phyloP scores from a whole-genome alignment of 306 rosid genomes.

The Rubus idaeus region DNA sequence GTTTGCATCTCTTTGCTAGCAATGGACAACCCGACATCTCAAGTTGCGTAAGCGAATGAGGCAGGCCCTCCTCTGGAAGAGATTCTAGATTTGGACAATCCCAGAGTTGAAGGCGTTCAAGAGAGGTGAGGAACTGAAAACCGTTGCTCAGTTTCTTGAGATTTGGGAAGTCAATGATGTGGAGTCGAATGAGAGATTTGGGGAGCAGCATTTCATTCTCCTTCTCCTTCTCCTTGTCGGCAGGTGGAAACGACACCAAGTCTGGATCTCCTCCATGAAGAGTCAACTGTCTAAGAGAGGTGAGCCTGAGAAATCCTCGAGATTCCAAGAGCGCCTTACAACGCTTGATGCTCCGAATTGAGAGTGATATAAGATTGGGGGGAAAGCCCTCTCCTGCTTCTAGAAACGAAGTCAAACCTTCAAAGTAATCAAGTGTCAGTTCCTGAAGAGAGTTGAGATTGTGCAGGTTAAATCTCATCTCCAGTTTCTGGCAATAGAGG shows the following conservation, averaged over 20 bases:
- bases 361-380: slow-evolving; percentile 12
- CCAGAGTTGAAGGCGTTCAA: background rate
- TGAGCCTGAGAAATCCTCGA: slow-evolving; percentile 17
- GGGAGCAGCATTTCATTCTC: background rate
- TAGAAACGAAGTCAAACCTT: slow-evolving; percentile 1
- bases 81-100: slow-evolving; percentile 5
- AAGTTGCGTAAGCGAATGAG: slow-evolving; percentile 13
- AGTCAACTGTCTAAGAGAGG: slow-evolving; percentile 8
- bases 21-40: background rate
- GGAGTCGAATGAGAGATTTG: slow-evolving; percentile 1
- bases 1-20: slow-evolving; percentile 16
- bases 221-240: background rate
- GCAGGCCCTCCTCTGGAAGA: slow-evolving; percentile 21
- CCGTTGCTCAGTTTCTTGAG: slow-evolving; percentile 12
- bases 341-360: background rate
- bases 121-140: slow-evolving; percentile 28
- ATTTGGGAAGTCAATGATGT: slow-evolving; percentile 1
- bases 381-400: slow-evolving; percentile 9
- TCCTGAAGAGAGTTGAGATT: slow-evolving; percentile 14
- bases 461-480: background rate
- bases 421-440: background rate
- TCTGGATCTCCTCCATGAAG: background rate
- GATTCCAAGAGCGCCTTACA: slow-evolving; percentile 1
- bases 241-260: slow-evolving; percentile 7
- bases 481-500: background rate